Evolutionary conservation across 306 rosid genomes (phyloP), one percentile per base, ranked within the genome.

Genomic region (Styphnolobium japonicum): DNA sequence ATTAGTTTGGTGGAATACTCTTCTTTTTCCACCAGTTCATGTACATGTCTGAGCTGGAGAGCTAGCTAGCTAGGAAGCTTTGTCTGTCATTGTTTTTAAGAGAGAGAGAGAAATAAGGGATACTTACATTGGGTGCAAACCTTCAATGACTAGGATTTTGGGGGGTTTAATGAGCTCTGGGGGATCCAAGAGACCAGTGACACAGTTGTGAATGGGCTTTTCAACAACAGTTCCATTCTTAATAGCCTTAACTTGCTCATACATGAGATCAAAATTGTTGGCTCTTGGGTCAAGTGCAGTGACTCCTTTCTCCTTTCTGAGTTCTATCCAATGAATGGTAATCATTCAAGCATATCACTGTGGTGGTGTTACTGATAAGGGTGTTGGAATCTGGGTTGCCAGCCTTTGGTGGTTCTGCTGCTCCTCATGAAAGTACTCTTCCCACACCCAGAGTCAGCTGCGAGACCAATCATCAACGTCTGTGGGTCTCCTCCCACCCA

Each of bases 371-470:
- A 78, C 99, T 93, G 60, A 96, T 96, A 29, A 96, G 89, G 0
- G 99, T 96, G 94, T 96, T 96, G 10, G 99, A 96, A 18, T 96
- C 99, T 0, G 99, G 99, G 37, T 96, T 96, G 0, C 99, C 99
- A 10, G 98, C 99, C 33, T 63, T 93, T 3, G 99, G 99, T 46
- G 99, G 99, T 43, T 96, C 94, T 19, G 98, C 99, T 19, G 92
- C 88, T 2, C 99, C 99, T 91, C 99, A 96, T 96, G 93, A 96
- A 96, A 23, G 99, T 96, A 27, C 98, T 93, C 82, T 96, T 96
- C 23, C 99, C 99, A 71, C 99, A 96, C 0, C 99, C 99, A 0
- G 99, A 96, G 80, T 96, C 99, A 0, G 99, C 99, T 4, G 99
- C 99, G 0, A 96, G 86, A 43, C 99, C 99, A 71, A 96, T 96